These are phyloP conservation scores for Hippophae tibetana DNA, from an alignment of 306 rosid species.

Conservation along the genomic window DNA sequence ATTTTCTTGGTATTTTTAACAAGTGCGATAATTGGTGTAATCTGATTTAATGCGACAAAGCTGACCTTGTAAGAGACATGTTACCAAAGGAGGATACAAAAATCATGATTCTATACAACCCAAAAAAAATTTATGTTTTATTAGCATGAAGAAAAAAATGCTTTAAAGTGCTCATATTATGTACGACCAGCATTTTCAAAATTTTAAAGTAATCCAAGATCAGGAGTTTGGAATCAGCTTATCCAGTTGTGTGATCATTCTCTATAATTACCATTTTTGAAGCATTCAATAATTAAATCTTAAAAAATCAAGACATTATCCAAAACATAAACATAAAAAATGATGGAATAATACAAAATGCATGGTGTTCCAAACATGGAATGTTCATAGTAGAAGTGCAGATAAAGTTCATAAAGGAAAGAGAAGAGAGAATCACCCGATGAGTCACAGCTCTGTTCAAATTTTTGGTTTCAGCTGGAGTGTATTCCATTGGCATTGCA, in stretches of 20 bases:
- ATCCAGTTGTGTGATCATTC: background rate
- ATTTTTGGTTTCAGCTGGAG: slow-evolving; percentile 31
- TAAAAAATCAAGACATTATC: background rate
- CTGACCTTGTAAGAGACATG: too few species aligned
- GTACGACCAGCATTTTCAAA: background rate
- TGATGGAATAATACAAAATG: background rate
- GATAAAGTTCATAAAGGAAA: slow-evolving; percentile 4
- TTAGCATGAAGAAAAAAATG: background rate
- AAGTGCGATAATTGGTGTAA: too few species aligned
- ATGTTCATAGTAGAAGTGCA: slow-evolving; percentile 3
- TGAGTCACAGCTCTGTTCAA: slow-evolving; percentile 24
- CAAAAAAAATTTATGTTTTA: too few species aligned
- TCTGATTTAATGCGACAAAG: too few species aligned
- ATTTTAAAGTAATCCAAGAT: background rate
- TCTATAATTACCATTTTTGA: background rate
- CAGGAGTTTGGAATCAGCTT: background rate
- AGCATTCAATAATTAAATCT: slow-evolving; percentile 1
- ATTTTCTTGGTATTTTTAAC: too few species aligned
- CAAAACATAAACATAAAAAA: background rate
- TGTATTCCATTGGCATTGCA: slow-evolving; percentile 63
- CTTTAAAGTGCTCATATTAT: background rate
- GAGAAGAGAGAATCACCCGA: slow-evolving; percentile 30
- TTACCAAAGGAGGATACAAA: too few species aligned
- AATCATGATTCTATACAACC: too few species aligned
- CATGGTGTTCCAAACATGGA: background rate